Percentiles rank a stretch among this genome's conserved stretches.
Evolutionary conservation across 495 filamentous ascomycete species (phyloP).

Genomic region (Aspergillus heteromorphus): DNA sequence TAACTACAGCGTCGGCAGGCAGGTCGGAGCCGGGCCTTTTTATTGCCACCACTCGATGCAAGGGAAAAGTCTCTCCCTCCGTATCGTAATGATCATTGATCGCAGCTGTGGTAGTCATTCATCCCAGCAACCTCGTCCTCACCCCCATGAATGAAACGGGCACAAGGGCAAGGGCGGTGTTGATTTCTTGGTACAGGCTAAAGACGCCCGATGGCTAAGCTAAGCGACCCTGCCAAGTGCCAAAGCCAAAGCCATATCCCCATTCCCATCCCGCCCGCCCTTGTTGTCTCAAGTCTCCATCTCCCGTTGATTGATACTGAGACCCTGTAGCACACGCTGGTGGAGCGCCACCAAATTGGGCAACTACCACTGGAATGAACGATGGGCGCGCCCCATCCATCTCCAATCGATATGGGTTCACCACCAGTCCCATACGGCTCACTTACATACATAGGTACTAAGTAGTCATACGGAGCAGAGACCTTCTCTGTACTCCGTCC

Average conservation of each 20-base stretch:
- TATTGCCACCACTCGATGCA: not conserved
- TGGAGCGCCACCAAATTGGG: constrained; percentile 2
- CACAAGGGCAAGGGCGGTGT: no score
- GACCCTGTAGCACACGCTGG: not conserved
- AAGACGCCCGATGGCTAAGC: not conserved
- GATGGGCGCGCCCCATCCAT: no score
- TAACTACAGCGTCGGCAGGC: not conserved
- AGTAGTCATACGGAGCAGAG: not conserved
- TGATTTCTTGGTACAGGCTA: no score
- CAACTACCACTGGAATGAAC: not conserved
- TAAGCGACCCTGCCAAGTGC: not conserved
- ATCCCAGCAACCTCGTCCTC: no score
- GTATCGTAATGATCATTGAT: not conserved
- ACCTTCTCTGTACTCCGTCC: no score
- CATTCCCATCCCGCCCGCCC: not conserved
- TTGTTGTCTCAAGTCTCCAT: not conserved
- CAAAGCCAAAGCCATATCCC: not conserved
- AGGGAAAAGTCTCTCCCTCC: not conserved
- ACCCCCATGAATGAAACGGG: no score
- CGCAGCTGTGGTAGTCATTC: no score
- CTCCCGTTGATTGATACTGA: not conserved
- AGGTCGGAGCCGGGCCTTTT: not conserved
- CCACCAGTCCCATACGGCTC: not conserved
- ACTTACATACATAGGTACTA: no score
- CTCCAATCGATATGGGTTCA: not conserved